Evolutionary conservation across 345 rosid genomes (phyloP).

Genomic region (Populus nigra): DNA sequence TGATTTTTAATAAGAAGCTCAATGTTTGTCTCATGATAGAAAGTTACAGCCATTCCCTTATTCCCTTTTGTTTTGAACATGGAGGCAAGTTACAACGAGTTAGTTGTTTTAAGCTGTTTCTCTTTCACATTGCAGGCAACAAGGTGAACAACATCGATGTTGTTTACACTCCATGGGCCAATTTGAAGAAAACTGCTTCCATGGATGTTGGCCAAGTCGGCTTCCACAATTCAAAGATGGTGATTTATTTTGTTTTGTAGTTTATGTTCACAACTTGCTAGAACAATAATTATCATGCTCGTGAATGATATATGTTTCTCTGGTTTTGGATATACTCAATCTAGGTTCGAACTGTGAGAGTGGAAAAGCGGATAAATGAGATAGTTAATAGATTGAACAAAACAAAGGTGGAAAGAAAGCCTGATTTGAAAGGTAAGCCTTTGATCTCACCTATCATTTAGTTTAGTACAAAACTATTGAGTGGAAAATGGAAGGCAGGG

Average conservation of each 20-base stretch:
- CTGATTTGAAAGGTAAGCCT: slow-evolving; percentile 80
- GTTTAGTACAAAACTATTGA: neutral
- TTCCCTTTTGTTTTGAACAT: neutral
- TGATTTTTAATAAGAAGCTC: neutral
- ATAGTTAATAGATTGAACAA: slow-evolving; percentile 87
- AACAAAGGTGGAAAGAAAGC: slow-evolving; percentile 84
- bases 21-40: neutral
- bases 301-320: slow-evolving; percentile 10
- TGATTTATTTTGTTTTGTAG: slow-evolving; percentile 17
- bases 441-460: neutral
- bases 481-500: neutral
- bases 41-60: neutral
- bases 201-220: slow-evolving; percentile 99
- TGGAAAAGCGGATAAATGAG: slow-evolving; percentile 91
- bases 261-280: neutral
- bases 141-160: slow-evolving; percentile 92
- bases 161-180: slow-evolving; percentile 95
- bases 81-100: neutral
- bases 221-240: slow-evolving; percentile 86
- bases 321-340: slow-evolving; percentile 17
- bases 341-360: slow-evolving; percentile 85
- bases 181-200: slow-evolving; percentile 90
- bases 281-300: neutral
- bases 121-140: slow-evolving; percentile 53
- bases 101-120: neutral